Percentiles rank a stretch among this genome's conserved stretches.
These are phyloP conservation scores for Tilletia horrida DNA, from an alignment of 1,284 basidiomycete genomes.

Conservation along the genomic window DNA sequence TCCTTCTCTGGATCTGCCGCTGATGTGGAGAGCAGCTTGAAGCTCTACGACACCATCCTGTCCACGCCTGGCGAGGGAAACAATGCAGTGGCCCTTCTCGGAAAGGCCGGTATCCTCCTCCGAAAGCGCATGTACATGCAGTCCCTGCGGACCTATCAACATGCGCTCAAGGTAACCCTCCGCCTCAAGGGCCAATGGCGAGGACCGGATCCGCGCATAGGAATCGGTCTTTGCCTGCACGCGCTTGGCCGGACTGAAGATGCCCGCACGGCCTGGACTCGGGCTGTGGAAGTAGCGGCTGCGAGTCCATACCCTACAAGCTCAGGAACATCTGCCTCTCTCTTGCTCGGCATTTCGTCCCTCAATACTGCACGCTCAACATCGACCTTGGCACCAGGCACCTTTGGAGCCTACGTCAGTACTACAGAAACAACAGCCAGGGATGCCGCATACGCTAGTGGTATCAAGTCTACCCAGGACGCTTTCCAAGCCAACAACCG, in stretches of 20 bases:
- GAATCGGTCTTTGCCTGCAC: constrained; percentile 51
- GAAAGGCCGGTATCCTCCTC: constrained; percentile 48
- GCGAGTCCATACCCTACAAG: constrained; percentile 29
- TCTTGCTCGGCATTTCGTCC: constrained; percentile 49
- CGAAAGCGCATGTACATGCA: constrained; percentile 39
- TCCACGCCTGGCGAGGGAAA: constrained; percentile 23
- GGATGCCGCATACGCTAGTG: constrained; percentile 45
- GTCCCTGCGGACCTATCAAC: constrained; percentile 49
- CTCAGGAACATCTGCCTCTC: constrained; percentile 11
- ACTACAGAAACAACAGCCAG: constrained; percentile 43
- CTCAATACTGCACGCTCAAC: constrained; percentile 44
- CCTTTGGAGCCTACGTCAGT: constrained; percentile 40
- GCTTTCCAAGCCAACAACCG: constrained; percentile 51
- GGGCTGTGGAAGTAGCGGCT: constrained; percentile 38
- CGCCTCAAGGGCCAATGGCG: constrained; percentile 29
- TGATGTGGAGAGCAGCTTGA: constrained; percentile 39
- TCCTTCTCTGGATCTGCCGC: constrained; percentile 31
- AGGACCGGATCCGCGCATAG: constrained; percentile 51
- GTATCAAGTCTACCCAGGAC: constrained; percentile 40
- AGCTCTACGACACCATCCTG: constrained; percentile 15
- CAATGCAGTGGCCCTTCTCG: constrained; percentile 47
- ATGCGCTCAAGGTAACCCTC: constrained; percentile 34
- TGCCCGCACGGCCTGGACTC: constrained; percentile 50
- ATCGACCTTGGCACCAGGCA: constrained; percentile 33
- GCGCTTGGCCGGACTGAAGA: constrained; percentile 45